Conservation (phyloP, 345 rosid genomes). For the Populus ilicifolia region DNA sequence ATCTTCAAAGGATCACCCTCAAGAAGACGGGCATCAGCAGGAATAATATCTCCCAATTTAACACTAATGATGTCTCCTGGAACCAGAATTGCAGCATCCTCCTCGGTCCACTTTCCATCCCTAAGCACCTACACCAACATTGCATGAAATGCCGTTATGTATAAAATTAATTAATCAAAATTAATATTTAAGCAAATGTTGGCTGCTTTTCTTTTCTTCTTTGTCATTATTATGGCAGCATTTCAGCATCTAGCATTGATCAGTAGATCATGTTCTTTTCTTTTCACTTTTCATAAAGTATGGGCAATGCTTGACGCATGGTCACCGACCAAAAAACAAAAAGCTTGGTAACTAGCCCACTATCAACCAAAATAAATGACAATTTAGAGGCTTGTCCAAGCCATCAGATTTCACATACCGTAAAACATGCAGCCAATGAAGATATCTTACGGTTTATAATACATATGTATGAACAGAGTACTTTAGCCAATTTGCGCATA, state of each 20-base stretch:
- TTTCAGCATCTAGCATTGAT: not conserved
- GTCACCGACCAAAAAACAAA: not conserved
- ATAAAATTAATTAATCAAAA: not conserved
- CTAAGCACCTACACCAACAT: constrained; percentile 18
- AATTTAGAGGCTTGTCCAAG: too few species aligned
- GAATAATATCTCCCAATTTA: constrained; percentile 26
- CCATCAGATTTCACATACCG: not conserved
- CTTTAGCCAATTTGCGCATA: not conserved
- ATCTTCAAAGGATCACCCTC: constrained; percentile 28
- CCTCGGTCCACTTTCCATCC: constrained; percentile 23
- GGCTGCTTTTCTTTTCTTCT: not conserved
- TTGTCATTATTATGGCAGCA: not conserved
- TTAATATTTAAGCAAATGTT: not conserved
- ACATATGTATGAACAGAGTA: not conserved
- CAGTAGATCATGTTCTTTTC: not conserved
- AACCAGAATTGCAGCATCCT: constrained; percentile 29
- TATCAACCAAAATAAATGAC: not conserved
- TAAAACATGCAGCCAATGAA: not conserved
- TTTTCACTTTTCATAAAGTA: not conserved
- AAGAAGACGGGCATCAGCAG: constrained; percentile 32
- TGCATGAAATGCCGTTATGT: not conserved
- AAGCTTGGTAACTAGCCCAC: too few species aligned
- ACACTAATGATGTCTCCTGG: constrained; percentile 27
- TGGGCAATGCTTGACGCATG: not conserved
- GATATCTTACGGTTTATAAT: not conserved